Base-by-base conservation (phyloP, 129 eudicot species). In the Flaveria ramosissima region DNA sequence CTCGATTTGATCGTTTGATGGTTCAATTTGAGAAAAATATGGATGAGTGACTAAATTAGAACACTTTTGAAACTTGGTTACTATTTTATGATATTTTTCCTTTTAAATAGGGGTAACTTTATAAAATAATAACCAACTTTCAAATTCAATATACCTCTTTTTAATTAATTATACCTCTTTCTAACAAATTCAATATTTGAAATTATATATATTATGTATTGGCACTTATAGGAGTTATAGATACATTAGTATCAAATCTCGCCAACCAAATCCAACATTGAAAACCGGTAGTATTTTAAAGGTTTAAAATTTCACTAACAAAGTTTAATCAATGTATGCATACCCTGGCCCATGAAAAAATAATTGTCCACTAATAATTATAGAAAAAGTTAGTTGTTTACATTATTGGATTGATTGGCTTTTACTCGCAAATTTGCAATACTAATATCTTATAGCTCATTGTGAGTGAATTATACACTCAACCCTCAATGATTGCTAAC, bases 381-480 rank as follows among this genome's bases (percentile, higher is more conserved):
- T 0, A 48, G 13, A 55, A 45, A 46, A 63, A 23, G 32, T 9
- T 75, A 7, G 41, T 26, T 70, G 75, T 59, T 57, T 70, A 39
- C 53, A 59, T 56, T 32, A 9, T 64, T 32, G 68, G n/a, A 69
- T 56, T 78, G 76, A 69, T 56, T 57, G 79, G 45, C 30, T 30
- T 43, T 57, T 74, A 15, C 71, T 61, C 14, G 63, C 79, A 62
- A 63, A 75, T 32, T 61, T 61, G 13, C 24, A 10, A 62, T 62
- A 10, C 27, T 70, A 70, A 24, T 69, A 46, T 56, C 15, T 56
- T 14, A 74, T 74, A 23, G 57, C 23, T 32, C 45, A 12, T 12
- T 9, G 73, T 48, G 63, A 64, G 74, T 77, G 68, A 77, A 77
- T 77, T 53, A 41, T 65, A 77, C 69, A 68, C 75, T 68, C 75